These are phyloP conservation scores for Solanum sitiens DNA, from an alignment of 257 asterid species.

Conservation along the genomic window DNA sequence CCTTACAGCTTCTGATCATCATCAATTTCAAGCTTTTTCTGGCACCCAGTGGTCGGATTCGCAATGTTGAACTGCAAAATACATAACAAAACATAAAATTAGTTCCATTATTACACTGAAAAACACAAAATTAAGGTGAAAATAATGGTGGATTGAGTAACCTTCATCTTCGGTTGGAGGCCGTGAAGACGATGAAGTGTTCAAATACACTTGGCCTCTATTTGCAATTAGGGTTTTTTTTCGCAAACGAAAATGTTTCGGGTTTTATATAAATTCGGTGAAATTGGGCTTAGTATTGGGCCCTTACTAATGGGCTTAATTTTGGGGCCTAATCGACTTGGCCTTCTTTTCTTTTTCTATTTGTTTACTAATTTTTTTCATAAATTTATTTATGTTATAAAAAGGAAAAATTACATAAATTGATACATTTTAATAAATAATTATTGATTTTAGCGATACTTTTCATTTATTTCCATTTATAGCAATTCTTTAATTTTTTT, in stretches of 20 bases:
- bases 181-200: not conserved
- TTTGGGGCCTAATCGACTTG: not conserved
- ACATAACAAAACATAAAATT: not conserved
- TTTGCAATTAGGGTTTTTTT: not conserved
- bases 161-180: not conserved
- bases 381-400: too few relatives aligned
- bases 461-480: too few relatives aligned
- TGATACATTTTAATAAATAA: too few relatives aligned
- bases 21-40: not conserved
- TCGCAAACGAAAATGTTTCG: not conserved
- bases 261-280: not conserved
- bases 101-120: not conserved
- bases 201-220: not conserved
- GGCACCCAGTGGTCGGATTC: conserved; percentile 2
- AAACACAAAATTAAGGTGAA: not conserved
- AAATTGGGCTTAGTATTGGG: not conserved
- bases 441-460: too few relatives aligned
- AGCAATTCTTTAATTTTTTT: too few relatives aligned
- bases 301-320: not conserved
- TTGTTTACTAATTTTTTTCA: too few relatives aligned
- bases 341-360: not conserved
- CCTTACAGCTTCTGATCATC: conserved; percentile 3
- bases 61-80: not conserved
- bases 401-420: too few relatives aligned
- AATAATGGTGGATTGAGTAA: not conserved